A percentile compares a stretch with the other conserved stretches of the same genome.
These are phyloP conservation scores for Tuber magnatum DNA, from an alignment of 495 filamentous ascomycete genomes.

Conservation along the genomic window DNA sequence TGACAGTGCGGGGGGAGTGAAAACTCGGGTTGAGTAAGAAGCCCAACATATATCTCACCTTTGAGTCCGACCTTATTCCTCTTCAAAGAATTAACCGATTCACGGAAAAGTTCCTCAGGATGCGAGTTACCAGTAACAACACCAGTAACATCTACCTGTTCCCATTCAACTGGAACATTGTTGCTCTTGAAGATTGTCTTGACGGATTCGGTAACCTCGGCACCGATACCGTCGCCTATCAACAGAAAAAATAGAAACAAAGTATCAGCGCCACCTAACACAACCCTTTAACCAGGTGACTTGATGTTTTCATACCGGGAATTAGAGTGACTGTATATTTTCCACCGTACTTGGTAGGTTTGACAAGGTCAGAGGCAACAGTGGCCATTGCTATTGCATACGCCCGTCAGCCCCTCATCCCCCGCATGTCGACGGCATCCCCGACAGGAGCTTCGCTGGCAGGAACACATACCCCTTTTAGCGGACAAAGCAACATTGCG, in stretches of 20 bases:
- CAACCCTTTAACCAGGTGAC: conserved; percentile 18
- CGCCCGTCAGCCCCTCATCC: conserved; percentile 24
- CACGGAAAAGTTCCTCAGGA: conserved; percentile 87
- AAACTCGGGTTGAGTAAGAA: conserved; percentile 4
- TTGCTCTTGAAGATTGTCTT: conserved; percentile 99
- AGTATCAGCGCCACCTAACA: conserved; percentile 17
- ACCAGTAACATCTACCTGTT: conserved; percentile 94
- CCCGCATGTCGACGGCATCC: conserved; percentile 12
- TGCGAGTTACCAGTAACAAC: conserved; percentile 79
- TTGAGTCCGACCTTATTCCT: conserved; percentile 98
- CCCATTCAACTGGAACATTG: conserved; percentile 97
- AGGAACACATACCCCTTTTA: conserved; percentile 33
- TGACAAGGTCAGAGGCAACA: conserved; percentile 38
- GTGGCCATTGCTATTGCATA: conserved; percentile 39
- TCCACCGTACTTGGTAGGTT: conserved; percentile 94
- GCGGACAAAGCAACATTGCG: conserved; percentile 29
- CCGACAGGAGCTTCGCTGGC: conserved; percentile 1
- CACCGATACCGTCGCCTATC: conserved; percentile 88
- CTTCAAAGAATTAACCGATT: conserved; percentile 88
- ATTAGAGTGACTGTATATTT: conserved; percentile 99
- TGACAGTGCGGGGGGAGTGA: background rate
- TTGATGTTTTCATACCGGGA: conserved; percentile 54
- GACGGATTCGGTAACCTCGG: conserved; percentile 94
- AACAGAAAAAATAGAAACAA: conserved; percentile 1
- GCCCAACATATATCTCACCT: conserved; percentile 45